These are phyloP conservation scores for Aureobasidium pullulans DNA, from an alignment of 2,329 filamentous ascomycete genomes.

Conservation along the genomic window DNA sequence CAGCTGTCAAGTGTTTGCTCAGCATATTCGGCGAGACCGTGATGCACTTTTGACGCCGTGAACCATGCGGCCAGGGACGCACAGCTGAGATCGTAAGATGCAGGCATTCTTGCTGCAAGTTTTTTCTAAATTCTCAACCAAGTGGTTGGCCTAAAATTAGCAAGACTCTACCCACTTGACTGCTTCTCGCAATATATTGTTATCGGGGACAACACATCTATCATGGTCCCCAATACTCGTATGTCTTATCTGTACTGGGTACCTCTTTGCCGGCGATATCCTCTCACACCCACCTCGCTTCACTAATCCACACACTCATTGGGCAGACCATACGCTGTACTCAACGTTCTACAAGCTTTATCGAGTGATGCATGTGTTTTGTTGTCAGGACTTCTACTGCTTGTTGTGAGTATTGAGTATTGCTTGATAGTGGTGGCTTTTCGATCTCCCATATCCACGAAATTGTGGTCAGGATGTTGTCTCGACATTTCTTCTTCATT, in stretches of 20 bases:
- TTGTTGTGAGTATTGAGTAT: background rate
- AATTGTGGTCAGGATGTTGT: too few species aligned
- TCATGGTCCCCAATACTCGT: background rate
- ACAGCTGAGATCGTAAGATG: background rate
- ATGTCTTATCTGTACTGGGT: background rate
- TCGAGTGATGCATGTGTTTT: background rate
- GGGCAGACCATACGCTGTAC: background rate
- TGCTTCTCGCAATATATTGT: slow-evolving; percentile 4
- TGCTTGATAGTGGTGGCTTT: background rate
- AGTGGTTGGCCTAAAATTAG: background rate
- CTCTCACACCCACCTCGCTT: background rate
- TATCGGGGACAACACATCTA: slow-evolving; percentile 1
- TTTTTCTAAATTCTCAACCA: slow-evolving; percentile 1
- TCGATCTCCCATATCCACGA: too few species aligned
- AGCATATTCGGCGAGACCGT: slow-evolving; percentile 2
- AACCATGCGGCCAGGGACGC: background rate
- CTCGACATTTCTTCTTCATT: too few species aligned
- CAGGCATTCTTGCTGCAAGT: background rate
- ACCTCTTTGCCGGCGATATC: background rate
- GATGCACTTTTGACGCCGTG: background rate
- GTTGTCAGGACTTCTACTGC: background rate
- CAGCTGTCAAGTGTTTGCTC: slow-evolving; percentile 4
- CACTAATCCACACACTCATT: background rate
- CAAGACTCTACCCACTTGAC: background rate
- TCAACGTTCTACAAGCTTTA: background rate